Base-by-base conservation (phyloP, 192 early-diverging fungal genomes). In the Backusella psychrophila region DNA sequence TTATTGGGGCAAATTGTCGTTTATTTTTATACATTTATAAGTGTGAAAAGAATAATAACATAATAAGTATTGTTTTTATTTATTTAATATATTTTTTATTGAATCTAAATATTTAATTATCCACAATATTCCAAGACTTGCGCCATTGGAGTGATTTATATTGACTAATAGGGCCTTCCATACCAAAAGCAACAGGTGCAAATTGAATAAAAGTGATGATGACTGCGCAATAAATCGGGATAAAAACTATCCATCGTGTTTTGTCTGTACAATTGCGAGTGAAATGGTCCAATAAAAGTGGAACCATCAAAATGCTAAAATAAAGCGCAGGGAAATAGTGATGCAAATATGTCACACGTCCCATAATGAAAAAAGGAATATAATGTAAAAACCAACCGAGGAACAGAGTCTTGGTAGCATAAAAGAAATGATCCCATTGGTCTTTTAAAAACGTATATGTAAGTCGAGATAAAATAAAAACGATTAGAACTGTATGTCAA, bases 301-400 rank as follows among this genome's bases (percentile, higher is more conserved):
- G 89, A 21, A 91, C 84, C 74, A 92, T 85, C 70, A 98, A 87
- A 76, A 98, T 91, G 15, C 92, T 90, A 87, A 98, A 99, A 82
- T 98, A 98, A 44, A 97, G 80, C 0, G 96, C 94, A 3, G 97
- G 96, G 85, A 98, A 97, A 81, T 98, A 98, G 81, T 98, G 98
- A 80, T 99, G 98, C 65, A 98, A 82, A 68, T 98, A 99, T 0
- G 93, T 95, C 52, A 98, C 95, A 42, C 98, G 92, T 38, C 97
- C 97, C 95, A 99, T 98, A 65, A 98, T 88, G 77, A 83, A 97
- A 87, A 98, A 98, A 29, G 97, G 96, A 46, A 92, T 44, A 82
- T 97, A 99, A 82, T 99, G 98, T 66, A 98, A 81, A 49, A 92
- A 84, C 97, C 96, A 99, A 21, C 96, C 97, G 38, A 93, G 81